Evolutionary conservation across 768 basidiomycete genomes (phyloP).

Genomic region (Podaxis sp.): DNA sequence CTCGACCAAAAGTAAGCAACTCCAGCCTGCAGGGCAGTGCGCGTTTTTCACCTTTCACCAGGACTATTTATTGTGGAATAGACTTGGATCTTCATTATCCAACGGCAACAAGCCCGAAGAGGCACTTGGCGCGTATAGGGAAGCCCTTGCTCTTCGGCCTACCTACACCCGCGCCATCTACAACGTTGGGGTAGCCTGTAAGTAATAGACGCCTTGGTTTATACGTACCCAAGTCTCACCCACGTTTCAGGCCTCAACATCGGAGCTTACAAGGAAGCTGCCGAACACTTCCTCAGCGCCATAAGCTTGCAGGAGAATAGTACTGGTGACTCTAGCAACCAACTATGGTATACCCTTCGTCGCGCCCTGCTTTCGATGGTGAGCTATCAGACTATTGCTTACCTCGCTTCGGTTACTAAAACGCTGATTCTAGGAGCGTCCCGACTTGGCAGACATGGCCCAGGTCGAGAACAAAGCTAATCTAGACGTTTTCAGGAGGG

Average conservation of each 20-base stretch:
- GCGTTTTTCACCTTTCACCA: slow-evolving; percentile 18
- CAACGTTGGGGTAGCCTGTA: slow-evolving; percentile 97
- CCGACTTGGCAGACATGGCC: slow-evolving; percentile 79
- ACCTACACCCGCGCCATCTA: slow-evolving; percentile 97
- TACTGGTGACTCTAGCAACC: slow-evolving; percentile 71
- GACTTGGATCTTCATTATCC: slow-evolving; percentile 90
- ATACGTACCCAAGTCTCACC: slow-evolving; percentile 9
- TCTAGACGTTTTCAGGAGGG: slow-evolving; percentile 72
- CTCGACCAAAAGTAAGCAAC: slow-evolving; percentile 57
- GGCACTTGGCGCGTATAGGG: slow-evolving; percentile 84
- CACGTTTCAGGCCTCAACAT: slow-evolving; percentile 80
- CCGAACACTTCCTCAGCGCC: slow-evolving; percentile 91
- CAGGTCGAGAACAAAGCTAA: slow-evolving; percentile 58
- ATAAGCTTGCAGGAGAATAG: slow-evolving; percentile 74
- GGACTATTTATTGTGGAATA: slow-evolving; percentile 97
- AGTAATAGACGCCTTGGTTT: slow-evolving; percentile 29
- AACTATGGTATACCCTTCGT: slow-evolving; percentile 88
- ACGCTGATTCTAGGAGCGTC: slow-evolving; percentile 56
- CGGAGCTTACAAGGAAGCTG: slow-evolving; percentile 91
- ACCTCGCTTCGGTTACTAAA: slow-evolving; percentile 7
- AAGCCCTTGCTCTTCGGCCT: slow-evolving; percentile 87
- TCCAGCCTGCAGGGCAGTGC: background rate
- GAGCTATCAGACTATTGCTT: slow-evolving; percentile 20
- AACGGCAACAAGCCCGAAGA: slow-evolving; percentile 95
- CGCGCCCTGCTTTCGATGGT: slow-evolving; percentile 84